phyloP scores from a whole-genome alignment of 2,329 filamentous ascomycete genomes.

The Aspergillus glaucus region DNA sequence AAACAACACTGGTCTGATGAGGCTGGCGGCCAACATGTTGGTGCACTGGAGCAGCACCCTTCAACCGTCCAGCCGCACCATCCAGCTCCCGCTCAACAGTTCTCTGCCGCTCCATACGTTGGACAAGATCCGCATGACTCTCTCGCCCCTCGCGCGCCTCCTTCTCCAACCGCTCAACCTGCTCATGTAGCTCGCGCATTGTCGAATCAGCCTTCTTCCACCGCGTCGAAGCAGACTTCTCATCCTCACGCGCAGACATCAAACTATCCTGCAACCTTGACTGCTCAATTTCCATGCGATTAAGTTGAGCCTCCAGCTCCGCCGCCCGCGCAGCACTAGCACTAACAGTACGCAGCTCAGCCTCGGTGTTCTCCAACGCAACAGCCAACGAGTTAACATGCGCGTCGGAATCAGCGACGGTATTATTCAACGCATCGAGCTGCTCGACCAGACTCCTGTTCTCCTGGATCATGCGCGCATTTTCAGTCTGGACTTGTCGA shows the following conservation, averaged over 20 bases:
- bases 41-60: constrained; percentile 64
- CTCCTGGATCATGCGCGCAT: constrained; percentile 72
- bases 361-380: constrained; percentile 69
- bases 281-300: constrained; percentile 75
- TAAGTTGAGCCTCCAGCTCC: constrained; percentile 73
- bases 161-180: constrained; percentile 80
- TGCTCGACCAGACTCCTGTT: constrained; percentile 76
- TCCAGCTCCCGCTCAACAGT: constrained; percentile 76
- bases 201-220: constrained; percentile 82
- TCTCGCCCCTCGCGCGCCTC: constrained; percentile 75
- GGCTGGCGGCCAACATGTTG: constrained; percentile 57
- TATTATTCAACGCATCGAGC: constrained; percentile 74
- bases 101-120: constrained; percentile 76
- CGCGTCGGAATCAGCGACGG: constrained; percentile 71
- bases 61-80: constrained; percentile 70
- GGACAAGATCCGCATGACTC: constrained; percentile 72
- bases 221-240: constrained; percentile 69
- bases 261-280: constrained; percentile 63
- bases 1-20: constrained; percentile 66
- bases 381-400: constrained; percentile 72
- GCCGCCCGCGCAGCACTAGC: constrained; percentile 67
- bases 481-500: constrained; percentile 65
- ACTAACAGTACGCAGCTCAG: constrained; percentile 68
- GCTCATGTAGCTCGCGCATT: constrained; percentile 71
- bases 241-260: constrained; percentile 63